Evolutionary conservation across 2,329 filamentous ascomycete species (phyloP), one percentile per base, ranked within the genome.

Genomic region (Epicoccum nigrum): DNA sequence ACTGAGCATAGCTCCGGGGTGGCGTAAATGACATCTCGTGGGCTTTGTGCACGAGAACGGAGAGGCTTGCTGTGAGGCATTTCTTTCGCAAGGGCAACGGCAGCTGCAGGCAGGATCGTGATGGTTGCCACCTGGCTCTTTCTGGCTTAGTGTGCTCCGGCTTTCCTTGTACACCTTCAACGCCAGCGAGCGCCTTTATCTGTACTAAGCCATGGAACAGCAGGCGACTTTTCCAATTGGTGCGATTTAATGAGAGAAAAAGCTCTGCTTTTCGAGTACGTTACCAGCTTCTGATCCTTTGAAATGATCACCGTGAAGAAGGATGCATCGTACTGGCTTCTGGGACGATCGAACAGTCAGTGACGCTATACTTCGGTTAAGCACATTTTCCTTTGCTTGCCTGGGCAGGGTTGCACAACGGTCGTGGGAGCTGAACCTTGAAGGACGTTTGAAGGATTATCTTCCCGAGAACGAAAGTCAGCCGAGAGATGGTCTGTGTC

Each of bases 231-330:
- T 56, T 31, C 37, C 44, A 62, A 63, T 59, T 51, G 58, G 35
- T 39, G 20, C 16, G 6, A 9, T 25, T 25, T 17, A n/a, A n/a
- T 52, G 38, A 31, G 38, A 33, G 43, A 38, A 34, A 39, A 15
- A 39, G 28, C 13, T 23, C 17, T 39, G 25, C 27, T 33, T 27
- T 31, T 28, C 16, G 9, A 41, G n/a, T 17, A 8, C 16, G 28
- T 17, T 44, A 27, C 15, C 13, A 23, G 20, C 9, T 20, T 52
- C 61, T 60, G 58, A 62, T 48, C n/a, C n/a, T 45, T 45, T 35
- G 51, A 45, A 57, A 52, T 62, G 59, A 57, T 40, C 50, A 54
- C 58, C 55, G 47, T 45, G 60, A 66, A 65, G 64, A 62, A 35
- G 40, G 23, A 44, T n/a, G 16, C 21, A 28, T 23, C 17, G 32